Evolutionary conservation across 164 flowering plant genomes (phyloP), one percentile per base, ranked within the genome.

Genomic region (Dillenia turbinata): DNA sequence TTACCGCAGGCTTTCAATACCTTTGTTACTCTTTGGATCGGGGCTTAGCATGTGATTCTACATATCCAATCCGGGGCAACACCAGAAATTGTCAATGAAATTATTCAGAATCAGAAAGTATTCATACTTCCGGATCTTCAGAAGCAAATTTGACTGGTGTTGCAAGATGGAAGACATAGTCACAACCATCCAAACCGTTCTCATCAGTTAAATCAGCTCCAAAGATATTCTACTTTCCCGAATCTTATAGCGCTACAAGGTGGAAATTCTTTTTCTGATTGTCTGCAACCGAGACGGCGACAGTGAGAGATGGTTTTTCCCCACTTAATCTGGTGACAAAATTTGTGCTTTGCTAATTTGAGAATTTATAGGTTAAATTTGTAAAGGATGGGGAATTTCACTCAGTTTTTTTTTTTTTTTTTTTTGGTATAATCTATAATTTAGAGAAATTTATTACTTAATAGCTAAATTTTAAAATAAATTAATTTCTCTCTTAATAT

Each of bases 21-120:
- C 57, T 80, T 85, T 10, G 68, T 54, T 2, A 78, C 80, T 47
- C 96, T 93, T 73, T 77, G 66, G 52, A 81, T 67, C n/a, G 91
- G 14, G 93, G 91, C 70, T 85, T 85, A 87, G 87, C 91, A 87
- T 83, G 68, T 89, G 90, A 65, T 77, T 82, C 92, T 74, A 10
- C 51, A 12, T 47, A 57, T 9, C 44, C 12, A 9, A 54, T 7
- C 19, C 9, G 54, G 12, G 22, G 14, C 10, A 14, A 16, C 12
- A 19, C 24, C 24, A 17, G 12, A 33, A 17, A 17, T 52, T 16
- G 24, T 52, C 9, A 33, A 9, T 16, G 40, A 19, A 33, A 9
- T 4, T 9, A 8, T 10, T 9, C 8, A 3, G 56, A 15, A 24
- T 14, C 24, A 52, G 54, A 52, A 52, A 65, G 40, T 48, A 9